Evolutionary conservation across 306 rosid species (phyloP).

Genomic region (Bauhinia variegata): DNA sequence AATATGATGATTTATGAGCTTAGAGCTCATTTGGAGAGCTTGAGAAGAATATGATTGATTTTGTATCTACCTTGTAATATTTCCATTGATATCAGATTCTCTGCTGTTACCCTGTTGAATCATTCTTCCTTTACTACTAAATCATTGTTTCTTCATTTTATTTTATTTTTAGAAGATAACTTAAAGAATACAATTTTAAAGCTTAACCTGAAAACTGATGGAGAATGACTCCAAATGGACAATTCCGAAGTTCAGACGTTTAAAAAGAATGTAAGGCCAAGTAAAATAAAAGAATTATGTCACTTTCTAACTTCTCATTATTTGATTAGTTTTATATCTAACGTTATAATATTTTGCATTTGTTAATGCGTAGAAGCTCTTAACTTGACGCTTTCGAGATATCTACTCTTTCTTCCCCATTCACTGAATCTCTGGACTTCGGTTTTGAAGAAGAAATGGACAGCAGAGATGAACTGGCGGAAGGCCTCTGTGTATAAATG

Average conservation of each 20-base stretch:
- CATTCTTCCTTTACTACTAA: slow-evolving; percentile 20
- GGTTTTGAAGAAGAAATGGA: background rate
- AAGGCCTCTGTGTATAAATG: background rate
- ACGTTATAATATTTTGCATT: background rate
- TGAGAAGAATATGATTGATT: slow-evolving; percentile 10
- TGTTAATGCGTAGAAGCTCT: background rate
- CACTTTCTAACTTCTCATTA: slow-evolving; percentile 21
- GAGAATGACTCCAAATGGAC: slow-evolving; percentile 46
- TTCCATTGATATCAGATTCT: background rate
- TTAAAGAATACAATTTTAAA: slow-evolving; percentile 23
- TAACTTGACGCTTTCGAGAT: background rate
- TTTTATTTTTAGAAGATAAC: slow-evolving; percentile 28
- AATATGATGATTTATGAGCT: background rate
- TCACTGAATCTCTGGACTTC: background rate
- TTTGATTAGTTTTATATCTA: background rate
- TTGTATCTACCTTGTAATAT: background rate
- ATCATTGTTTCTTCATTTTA: slow-evolving; percentile 24
- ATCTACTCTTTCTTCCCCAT: background rate
- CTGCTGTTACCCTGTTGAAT: slow-evolving; percentile 21
- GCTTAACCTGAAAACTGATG: slow-evolving; percentile 32
- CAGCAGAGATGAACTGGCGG: background rate
- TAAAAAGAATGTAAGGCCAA: background rate
- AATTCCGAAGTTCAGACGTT: slow-evolving; percentile 5
- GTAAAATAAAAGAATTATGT: slow-evolving; percentile 2
- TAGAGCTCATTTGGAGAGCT: slow-evolving; percentile 27